A percentile compares a stretch with the other conserved stretches of the same genome.
phyloP scores from a whole-genome alignment of 164 flowering plant genomes.

The Stephania cephalantha region DNA sequence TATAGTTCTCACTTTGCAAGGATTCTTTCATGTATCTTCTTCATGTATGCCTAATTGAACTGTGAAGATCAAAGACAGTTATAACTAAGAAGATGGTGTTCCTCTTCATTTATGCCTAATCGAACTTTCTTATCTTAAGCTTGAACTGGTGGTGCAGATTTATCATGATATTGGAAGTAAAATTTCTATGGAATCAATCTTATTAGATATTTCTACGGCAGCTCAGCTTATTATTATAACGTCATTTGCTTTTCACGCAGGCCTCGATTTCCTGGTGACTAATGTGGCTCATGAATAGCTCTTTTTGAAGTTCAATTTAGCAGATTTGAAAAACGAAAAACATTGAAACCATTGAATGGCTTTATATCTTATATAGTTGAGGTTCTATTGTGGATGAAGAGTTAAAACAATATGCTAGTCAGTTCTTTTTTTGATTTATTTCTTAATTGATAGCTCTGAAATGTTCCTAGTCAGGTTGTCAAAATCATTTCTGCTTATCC shows the following conservation, averaged over 20 bases:
- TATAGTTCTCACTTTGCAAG: too few relatives aligned
- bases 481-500: constrained; percentile 71
- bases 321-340: too few relatives aligned
- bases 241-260: too few relatives aligned
- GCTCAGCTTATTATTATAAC: neutral
- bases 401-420: neutral
- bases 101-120: neutral
- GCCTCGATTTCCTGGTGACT: too few relatives aligned
- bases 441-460: constrained; percentile 6
- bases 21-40: too few relatives aligned
- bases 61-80: too few relatives aligned
- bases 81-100: neutral
- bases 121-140: neutral
- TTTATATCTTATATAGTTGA: too few relatives aligned
- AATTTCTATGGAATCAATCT: neutral
- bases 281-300: too few relatives aligned
- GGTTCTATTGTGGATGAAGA: neutral
- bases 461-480: constrained; percentile 46
- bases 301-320: too few relatives aligned
- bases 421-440: neutral
- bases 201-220: neutral
- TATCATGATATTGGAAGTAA: neutral
- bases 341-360: too few relatives aligned
- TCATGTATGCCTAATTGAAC: too few relatives aligned
- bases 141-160: neutral